Evolutionary conservation across 176 grass and related monocot species (phyloP), one percentile per base, ranked within the genome.

Genomic region (Secale cereale): DNA sequence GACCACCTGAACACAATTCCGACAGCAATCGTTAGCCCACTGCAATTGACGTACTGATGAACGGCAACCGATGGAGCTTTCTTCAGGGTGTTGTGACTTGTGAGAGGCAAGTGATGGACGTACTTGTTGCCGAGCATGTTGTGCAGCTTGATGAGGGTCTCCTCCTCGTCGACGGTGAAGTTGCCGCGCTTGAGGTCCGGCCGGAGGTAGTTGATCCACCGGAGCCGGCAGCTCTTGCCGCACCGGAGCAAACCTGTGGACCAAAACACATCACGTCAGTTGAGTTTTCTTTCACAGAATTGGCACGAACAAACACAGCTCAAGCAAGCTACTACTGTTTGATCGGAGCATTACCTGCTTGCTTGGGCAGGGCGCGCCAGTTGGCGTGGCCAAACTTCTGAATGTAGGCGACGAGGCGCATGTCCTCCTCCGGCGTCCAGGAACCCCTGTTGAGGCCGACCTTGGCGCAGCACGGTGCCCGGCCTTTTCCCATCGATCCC

Each of bases 151-250:
- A 97, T 91, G 73, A 97, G 79, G 23, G 84, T 89, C 46, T 91
- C 88, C 67, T 97, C 92, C 83, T 97, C 95, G 11, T 94, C 92
- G 41, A 59, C 50, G 57, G 86, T 91, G 92, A 97, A 97, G 77
- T 91, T 94, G 33, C 95, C 95, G 32, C 95, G 95, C 92, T 97
- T 97, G 64, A 97, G 89, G 83, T 97, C 95, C 0, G 95, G 95
- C 2, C 92, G 90, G 61, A 97, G 95, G 88, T 97, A 97, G 90
- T 97, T 97, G 86, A 94, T 94, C 95, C 95, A 97, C 80, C 95
- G 91, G 33, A 97, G 86, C 56, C 95, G 83, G 83, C 95, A 97
- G 62, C 95, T 97, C 90, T 97, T 97, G 78, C 95, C 95, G 56
- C 95, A 97, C 78, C 95, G 85, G 69, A 94, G 92, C 90, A 97